Conservation (phyloP, 495 filamentous ascomycete genomes). For the Evernia prunastri region DNA sequence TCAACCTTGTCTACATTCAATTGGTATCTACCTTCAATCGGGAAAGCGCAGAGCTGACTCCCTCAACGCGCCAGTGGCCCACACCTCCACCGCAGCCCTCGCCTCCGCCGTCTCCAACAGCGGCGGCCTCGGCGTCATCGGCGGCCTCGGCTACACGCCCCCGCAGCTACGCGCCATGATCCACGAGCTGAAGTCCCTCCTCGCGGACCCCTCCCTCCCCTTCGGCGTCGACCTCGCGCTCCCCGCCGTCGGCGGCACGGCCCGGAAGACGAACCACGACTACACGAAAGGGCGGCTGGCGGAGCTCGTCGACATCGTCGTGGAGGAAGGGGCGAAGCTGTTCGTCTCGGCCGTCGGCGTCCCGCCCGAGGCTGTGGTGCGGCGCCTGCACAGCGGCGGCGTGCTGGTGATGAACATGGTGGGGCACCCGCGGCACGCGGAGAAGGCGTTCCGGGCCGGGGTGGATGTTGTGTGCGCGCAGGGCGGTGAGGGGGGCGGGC, state of each 20-base stretch:
- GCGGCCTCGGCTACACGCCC: constrained; percentile 81
- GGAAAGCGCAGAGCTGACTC: no score
- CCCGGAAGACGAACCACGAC: constrained; percentile 84
- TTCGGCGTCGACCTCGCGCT: constrained; percentile 87
- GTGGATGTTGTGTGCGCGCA: constrained; percentile 83
- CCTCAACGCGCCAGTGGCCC: no score
- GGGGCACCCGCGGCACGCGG: constrained; percentile 79
- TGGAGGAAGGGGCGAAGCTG: constrained; percentile 66
- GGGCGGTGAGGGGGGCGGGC: constrained; percentile 72
- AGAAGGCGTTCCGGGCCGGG: constrained; percentile 71
- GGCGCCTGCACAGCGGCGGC: constrained; percentile 63
- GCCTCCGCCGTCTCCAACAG: constrained; percentile 85
- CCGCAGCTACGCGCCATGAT: constrained; percentile 70
- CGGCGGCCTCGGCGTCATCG: constrained; percentile 77
- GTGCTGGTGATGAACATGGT: constrained; percentile 94
- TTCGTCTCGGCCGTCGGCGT: constrained; percentile 83
- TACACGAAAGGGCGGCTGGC: constrained; percentile 81
- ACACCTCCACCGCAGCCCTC: constrained; percentile 66
- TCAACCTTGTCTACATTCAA: no score
- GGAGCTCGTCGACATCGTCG: constrained; percentile 72
- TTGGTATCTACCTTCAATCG: no score
- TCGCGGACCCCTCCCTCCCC: constrained; percentile 55
- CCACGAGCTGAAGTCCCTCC: constrained; percentile 68
- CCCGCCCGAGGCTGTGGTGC: constrained; percentile 61
- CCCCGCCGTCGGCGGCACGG: constrained; percentile 71